Conservation (phyloP, 805 yeast genomes). For the Candida silvicultrix region DNA sequence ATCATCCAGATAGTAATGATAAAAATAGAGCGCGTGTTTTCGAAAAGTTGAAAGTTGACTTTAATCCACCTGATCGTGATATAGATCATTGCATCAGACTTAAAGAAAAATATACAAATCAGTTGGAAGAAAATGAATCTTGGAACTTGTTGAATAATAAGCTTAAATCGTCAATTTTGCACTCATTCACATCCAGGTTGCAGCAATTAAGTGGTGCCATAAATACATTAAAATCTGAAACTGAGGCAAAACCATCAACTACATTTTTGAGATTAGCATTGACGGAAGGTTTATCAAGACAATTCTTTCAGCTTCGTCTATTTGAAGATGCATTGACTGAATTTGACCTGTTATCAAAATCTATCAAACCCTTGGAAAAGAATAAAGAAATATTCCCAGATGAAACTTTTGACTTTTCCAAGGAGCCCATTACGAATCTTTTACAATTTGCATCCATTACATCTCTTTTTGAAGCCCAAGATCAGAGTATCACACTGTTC, state of each 20-base stretch:
- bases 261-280: slow-evolving; percentile 22
- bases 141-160: slow-evolving; percentile 41
- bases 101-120: slow-evolving; percentile 17
- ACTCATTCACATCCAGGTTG: slow-evolving; percentile 47
- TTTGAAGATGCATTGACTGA: slow-evolving; percentile 53
- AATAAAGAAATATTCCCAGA: slow-evolving; percentile 1
- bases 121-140: slow-evolving; percentile 36
- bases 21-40: slow-evolving; percentile 40
- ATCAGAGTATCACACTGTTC: slow-evolving; percentile 3
- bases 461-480: slow-evolving; percentile 4
- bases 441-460: neutral
- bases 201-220: slow-evolving; percentile 4
- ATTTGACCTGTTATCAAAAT: slow-evolving; percentile 38
- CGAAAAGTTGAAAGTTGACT: slow-evolving; percentile 52
- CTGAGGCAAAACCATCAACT: neutral
- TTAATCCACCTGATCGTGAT: slow-evolving; percentile 22
- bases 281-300: slow-evolving; percentile 45
- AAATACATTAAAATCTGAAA: neutral
- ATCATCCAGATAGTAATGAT: slow-evolving; percentile 34
- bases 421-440: neutral
- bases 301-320: slow-evolving; percentile 49
- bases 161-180: slow-evolving; percentile 43
- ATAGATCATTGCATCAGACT: slow-evolving; percentile 32
- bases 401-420: neutral
- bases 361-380: slow-evolving; percentile 20